These are phyloP conservation scores for Aaosphaeria pasadenensis DNA, from an alignment of 2,329 filamentous ascomycete genomes.

Conservation along the genomic window DNA sequence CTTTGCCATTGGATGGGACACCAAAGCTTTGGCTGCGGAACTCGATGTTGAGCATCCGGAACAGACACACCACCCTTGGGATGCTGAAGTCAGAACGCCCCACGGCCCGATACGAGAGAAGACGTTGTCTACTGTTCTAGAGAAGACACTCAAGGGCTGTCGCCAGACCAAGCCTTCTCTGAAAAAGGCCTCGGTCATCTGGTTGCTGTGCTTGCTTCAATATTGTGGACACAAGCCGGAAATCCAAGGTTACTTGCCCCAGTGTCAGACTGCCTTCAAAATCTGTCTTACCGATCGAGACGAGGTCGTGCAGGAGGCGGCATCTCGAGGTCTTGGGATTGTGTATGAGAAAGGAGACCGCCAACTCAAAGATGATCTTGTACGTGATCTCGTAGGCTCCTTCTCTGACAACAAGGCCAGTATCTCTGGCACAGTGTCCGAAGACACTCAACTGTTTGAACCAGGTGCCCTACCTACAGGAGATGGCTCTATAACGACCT, in stretches of 20 bases:
- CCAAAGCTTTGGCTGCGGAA: conserved; percentile 70
- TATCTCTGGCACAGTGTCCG: conserved; percentile 71
- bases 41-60: conserved; percentile 67
- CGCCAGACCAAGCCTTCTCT: conserved; percentile 83
- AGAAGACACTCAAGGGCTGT: conserved; percentile 74
- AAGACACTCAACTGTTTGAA: conserved; percentile 91
- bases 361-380: conserved; percentile 74
- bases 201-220: conserved; percentile 88
- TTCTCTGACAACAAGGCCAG: conserved; percentile 76
- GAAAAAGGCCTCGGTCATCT: conserved; percentile 89
- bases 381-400: conserved; percentile 81
- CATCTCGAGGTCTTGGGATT: conserved; percentile 83
- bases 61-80: conserved; percentile 30
- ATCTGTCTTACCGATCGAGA: conserved; percentile 82
- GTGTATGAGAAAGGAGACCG: conserved; percentile 92
- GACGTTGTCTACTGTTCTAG: conserved; percentile 57
- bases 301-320: conserved; percentile 92
- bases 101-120: conserved; percentile 28
- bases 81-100: conserved; percentile 26
- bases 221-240: conserved; percentile 78
- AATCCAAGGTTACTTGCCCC: conserved; percentile 70
- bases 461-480: conserved; percentile 86
- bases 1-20: conserved; percentile 76
- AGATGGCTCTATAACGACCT: conserved; percentile 88
- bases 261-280: conserved; percentile 86